Percentiles rank a stretch among this genome's conserved stretches.
These are phyloP conservation scores for Calonectria pauciramosa DNA, from an alignment of 2,329 filamentous ascomycete genomes.

Conservation along the genomic window DNA sequence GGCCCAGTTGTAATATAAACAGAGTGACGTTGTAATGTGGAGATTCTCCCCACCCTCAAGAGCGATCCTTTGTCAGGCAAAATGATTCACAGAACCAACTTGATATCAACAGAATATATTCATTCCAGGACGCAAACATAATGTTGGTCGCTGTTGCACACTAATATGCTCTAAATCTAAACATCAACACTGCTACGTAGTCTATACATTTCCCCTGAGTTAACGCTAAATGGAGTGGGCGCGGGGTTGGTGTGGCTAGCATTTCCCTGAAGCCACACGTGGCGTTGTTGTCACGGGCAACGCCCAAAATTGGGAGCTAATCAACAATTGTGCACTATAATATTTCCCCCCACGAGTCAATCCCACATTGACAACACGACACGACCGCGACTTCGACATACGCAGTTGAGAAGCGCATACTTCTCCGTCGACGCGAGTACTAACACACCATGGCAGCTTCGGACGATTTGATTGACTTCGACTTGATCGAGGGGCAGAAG, in stretches of 20 bases:
- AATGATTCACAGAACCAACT: not conserved
- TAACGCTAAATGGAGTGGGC: not conserved
- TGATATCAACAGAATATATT: not conserved
- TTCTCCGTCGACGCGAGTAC: slow-evolving; percentile 35
- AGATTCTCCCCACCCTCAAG: not conserved
- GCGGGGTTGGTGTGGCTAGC: not conserved
- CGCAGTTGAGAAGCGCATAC: slow-evolving; percentile 4
- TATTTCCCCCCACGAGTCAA: slow-evolving; percentile 17
- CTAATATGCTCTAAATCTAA: not conserved
- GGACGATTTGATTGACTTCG: slow-evolving; percentile 79
- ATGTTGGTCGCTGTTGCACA: not conserved
- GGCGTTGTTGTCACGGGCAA: slow-evolving; percentile 45
- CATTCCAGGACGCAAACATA: not conserved
- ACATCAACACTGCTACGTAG: not conserved
- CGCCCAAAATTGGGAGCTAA: slow-evolving; percentile 17
- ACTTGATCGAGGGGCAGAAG: slow-evolving; percentile 95
- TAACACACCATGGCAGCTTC: slow-evolving; percentile 60
- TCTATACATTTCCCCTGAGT: not conserved
- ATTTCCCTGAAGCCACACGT: slow-evolving; percentile 23
- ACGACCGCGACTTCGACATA: slow-evolving; percentile 20
- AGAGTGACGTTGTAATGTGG: not conserved
- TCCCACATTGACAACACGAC: slow-evolving; percentile 26
- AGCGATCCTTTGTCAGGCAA: not conserved
- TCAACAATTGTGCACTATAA: not conserved
- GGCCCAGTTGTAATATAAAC: not conserved